A percentile compares a stretch with the other conserved stretches of the same genome.
Conservation (phyloP, 1,139 yeast species). For the Scheffersomyces quercinus region DNA sequence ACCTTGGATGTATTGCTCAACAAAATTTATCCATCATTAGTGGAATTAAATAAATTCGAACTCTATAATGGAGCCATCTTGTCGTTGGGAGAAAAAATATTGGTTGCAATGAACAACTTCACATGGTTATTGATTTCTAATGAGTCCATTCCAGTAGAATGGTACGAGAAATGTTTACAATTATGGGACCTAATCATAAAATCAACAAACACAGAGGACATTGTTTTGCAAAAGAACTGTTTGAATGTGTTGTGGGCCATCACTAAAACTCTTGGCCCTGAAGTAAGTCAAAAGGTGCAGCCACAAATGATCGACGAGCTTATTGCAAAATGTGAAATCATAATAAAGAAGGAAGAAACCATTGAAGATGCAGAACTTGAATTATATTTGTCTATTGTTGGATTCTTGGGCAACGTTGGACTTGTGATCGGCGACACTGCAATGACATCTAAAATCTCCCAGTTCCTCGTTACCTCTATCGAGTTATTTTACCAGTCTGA, state of each 20-base stretch:
- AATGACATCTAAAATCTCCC: conserved; percentile 47
- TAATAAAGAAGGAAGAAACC: conserved; percentile 9
- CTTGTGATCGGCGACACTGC: conserved; percentile 46
- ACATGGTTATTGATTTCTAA: conserved; percentile 51
- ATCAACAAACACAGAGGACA: conserved; percentile 17
- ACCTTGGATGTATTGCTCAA: conserved; percentile 28
- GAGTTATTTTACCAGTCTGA: conserved; percentile 16
- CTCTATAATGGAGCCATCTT: conserved; percentile 23
- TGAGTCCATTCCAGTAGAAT: conserved; percentile 34
- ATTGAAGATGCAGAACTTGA: conserved; percentile 18
- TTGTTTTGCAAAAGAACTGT: conserved; percentile 42
- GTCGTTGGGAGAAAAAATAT: conserved; percentile 51
- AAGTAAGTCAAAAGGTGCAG: conserved; percentile 22
- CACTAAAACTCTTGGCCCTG: conserved; percentile 45
- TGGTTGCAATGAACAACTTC: conserved; percentile 70
- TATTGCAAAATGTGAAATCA: conserved; percentile 19
- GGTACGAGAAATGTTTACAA: conserved; percentile 31
- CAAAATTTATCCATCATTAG: conserved; percentile 40
- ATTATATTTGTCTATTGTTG: conserved; percentile 35
- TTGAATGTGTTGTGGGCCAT: conserved; percentile 67
- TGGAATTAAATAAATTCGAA: conserved; percentile 38
- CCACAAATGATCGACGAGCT: conserved; percentile 26
- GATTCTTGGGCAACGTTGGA: conserved; percentile 60
- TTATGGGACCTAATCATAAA: conserved; percentile 38
- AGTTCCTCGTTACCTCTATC: conserved; percentile 41